Percentiles rank a stretch among this genome's conserved stretches.
phyloP scores from a whole-genome alignment of 768 basidiomycete species.

The Boletales sp. region DNA sequence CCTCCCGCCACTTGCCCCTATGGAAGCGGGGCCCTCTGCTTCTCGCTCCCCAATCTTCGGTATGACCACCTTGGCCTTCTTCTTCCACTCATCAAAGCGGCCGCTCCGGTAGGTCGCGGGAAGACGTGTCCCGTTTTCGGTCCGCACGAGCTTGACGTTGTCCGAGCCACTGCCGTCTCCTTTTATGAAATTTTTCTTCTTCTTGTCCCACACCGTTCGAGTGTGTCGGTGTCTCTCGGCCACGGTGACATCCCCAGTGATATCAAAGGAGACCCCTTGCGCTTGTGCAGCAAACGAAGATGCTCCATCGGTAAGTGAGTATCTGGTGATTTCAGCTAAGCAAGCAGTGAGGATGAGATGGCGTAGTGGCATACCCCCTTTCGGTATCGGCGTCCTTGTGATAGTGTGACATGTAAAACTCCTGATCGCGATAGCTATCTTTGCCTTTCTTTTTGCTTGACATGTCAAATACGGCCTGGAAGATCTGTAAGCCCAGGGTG shows the following conservation, averaged over 20 bases:
- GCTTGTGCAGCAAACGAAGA: conserved; percentile 86
- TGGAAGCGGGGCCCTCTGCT: conserved; percentile 35
- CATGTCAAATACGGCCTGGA: conserved; percentile 65
- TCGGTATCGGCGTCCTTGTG: conserved; percentile 86
- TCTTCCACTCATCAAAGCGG: conserved; percentile 93
- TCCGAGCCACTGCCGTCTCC: conserved; percentile 85
- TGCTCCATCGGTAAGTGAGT: conserved; percentile 85
- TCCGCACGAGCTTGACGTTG: conserved; percentile 90
- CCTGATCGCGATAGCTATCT: conserved; percentile 66
- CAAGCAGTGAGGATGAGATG: background rate
- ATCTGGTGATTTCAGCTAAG: conserved; percentile 43
- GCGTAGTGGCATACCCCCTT: conserved; percentile 65
- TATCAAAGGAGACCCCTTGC: conserved; percentile 73
- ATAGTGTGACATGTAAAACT: conserved; percentile 90
- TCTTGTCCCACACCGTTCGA: conserved; percentile 86
- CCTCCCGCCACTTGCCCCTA: conserved; percentile 40
- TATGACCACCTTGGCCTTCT: conserved; percentile 65
- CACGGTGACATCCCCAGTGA: conserved; percentile 66
- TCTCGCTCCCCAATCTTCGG: conserved; percentile 86
- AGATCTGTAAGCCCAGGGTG: conserved; percentile 2
- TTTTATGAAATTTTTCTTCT: conserved; percentile 91
- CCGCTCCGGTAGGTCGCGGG: conserved; percentile 93
- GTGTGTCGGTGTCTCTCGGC: conserved; percentile 55
- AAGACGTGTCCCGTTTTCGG: conserved; percentile 87
- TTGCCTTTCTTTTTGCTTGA: conserved; percentile 41